Evolutionary conservation across 2,329 filamentous ascomycete species (phyloP).

Genomic region (Drechslerella coelobrocha): DNA sequence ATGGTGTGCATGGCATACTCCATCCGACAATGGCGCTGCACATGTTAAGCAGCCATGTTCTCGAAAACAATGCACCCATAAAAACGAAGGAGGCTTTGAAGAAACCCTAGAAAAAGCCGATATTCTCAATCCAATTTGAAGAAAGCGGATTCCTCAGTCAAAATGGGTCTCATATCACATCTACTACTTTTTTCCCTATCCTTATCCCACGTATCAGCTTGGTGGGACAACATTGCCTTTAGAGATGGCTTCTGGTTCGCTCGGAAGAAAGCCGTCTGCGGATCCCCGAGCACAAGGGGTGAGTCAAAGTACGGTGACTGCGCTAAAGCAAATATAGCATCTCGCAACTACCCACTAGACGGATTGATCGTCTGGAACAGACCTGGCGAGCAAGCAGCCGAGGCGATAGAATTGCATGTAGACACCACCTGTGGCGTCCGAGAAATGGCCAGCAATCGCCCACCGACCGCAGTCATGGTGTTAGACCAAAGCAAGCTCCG

Average conservation of each 20-base stretch:
- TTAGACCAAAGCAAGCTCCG: conserved; percentile 10
- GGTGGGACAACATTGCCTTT: conserved; percentile 16
- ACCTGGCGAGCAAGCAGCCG: conserved; percentile 1
- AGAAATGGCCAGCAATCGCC: background rate
- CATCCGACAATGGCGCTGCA: too few relatives aligned
- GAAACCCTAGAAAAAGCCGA: too few relatives aligned
- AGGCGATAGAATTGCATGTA: conserved; percentile 25
- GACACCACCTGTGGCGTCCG: conserved; percentile 9
- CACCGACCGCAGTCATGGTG: conserved; percentile 18
- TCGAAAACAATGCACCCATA: too few relatives aligned
- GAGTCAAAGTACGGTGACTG: conserved; percentile 4
- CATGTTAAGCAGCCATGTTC: too few relatives aligned
- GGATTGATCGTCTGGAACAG: conserved; percentile 35
- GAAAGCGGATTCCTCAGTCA: background rate
- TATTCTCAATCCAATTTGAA: too few relatives aligned
- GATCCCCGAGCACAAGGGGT: background rate
- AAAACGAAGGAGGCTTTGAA: too few relatives aligned
- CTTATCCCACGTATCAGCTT: conserved; percentile 1
- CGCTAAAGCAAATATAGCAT: background rate
- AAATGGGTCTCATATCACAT: background rate
- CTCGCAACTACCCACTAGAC: background rate
- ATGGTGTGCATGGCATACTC: too few relatives aligned
- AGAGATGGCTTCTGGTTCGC: conserved; percentile 14
- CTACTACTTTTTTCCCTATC: conserved; percentile 8
- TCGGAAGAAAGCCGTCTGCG: background rate